Conservation (phyloP, 257 asterid species). For the Petrea volubilis region DNA sequence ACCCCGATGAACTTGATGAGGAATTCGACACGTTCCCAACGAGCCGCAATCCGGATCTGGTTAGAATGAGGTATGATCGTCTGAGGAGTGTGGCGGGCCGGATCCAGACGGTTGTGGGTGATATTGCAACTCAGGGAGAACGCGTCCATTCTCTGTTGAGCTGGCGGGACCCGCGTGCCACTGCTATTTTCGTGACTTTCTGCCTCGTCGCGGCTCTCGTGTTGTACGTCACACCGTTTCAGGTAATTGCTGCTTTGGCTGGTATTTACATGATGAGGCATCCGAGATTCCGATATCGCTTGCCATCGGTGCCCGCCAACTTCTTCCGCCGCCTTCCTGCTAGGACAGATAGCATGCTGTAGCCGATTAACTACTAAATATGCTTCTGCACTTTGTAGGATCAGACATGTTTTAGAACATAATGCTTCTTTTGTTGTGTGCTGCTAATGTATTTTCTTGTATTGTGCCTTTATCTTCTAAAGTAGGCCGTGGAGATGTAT, state of each 20-base stretch:
- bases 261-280: constrained; percentile 90
- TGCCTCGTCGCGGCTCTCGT: constrained; percentile 72
- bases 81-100: constrained; percentile 87
- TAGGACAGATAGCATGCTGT: constrained; percentile 76
- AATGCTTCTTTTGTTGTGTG: constrained; percentile 4
- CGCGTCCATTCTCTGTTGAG: constrained; percentile 68
- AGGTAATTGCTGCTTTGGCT: constrained; percentile 65
- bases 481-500: not conserved
- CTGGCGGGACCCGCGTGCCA: constrained; percentile 95
- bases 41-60: constrained; percentile 66
- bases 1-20: constrained; percentile 84
- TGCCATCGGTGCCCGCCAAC: constrained; percentile 76
- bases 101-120: constrained; percentile 87
- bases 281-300: constrained; percentile 75
- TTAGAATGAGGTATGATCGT: constrained; percentile 81
- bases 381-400: not conserved
- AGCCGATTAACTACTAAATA: not conserved
- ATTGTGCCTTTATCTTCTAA: not conserved
- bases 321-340: constrained; percentile 84
- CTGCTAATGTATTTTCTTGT: constrained; percentile 8
- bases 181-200: constrained; percentile 73
- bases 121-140: constrained; percentile 83
- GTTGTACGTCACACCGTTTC: constrained; percentile 79
- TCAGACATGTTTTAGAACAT: not conserved
- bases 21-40: constrained; percentile 86